phyloP scores from a whole-genome alignment of 345 rosid species.

The Triadica sebifera region DNA sequence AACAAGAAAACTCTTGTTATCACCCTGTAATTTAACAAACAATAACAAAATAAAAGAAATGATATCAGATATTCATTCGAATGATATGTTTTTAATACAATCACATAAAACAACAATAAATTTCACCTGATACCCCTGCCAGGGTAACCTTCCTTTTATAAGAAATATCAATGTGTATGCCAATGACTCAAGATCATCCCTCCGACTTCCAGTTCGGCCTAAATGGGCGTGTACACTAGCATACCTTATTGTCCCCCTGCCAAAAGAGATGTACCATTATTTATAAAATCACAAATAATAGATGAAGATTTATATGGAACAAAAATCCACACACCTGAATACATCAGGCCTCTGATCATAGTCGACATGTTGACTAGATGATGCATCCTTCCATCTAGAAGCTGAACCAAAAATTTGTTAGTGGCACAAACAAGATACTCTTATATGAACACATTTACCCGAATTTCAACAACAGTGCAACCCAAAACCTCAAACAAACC shows the following conservation, averaged over 20 bases:
- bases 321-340: conserved; percentile 23
- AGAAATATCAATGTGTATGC: conserved; percentile 37
- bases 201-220: conserved; percentile 36
- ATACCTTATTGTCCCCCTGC: conserved; percentile 36
- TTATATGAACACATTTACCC: not conserved
- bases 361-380: conserved; percentile 33
- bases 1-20: conserved; percentile 34
- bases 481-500: not conserved
- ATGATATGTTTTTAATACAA: not conserved
- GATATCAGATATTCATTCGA: not conserved
- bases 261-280: not conserved
- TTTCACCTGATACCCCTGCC: conserved; percentile 37
- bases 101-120: not conserved
- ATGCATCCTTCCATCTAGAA: conserved; percentile 33
- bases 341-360: conserved; percentile 39
- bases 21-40: conserved; percentile 21
- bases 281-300: not conserved
- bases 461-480: conserved; percentile 2
- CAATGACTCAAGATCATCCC: conserved; percentile 38
- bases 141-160: conserved; percentile 31
- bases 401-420: conserved; percentile 21
- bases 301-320: not conserved
- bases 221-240: conserved; percentile 38
- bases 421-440: not conserved
- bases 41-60: not conserved